Evolutionary conservation across 768 basidiomycete species (phyloP), one percentile per base, ranked within the genome.

Genomic region (Tricholoma bakamatsutake): DNA sequence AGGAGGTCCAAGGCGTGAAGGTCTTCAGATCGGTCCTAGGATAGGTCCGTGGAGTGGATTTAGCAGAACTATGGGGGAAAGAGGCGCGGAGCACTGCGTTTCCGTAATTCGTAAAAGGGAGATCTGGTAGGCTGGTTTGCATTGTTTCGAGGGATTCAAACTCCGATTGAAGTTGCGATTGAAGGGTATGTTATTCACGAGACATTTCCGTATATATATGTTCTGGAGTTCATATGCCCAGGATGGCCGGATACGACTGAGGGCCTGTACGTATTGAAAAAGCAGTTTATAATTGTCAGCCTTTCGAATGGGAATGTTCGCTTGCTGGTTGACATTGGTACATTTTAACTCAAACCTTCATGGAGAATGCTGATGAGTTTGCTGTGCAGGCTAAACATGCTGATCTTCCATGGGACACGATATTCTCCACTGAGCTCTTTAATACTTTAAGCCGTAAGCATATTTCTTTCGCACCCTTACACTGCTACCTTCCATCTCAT

Each of bases 221-320:
- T 40, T 35, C 37, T 43, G n/a, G 17, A n/a, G n/a, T 40, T 17
- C 27, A 24, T 24, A 24, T 39, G 7, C n/a, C 30, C 17, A 27
- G 85, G 75, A 3, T 88, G 84, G 80, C 73, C 79, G 3, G 86
- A 88, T 61, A 62, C 77, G 4, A 58, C 73, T 3, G 68, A 74
- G 0, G 82, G 81, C 0, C 69, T 88, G 12, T 61, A 74, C 43
- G 71, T 69, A 4, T 66, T 88, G 50, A 83, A 82, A 71, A 75
- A 81, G 48, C 64, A 77, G 5, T 64, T 65, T 0, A 73, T 84
- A 49, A 76, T 86, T 10, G 74, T 74, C 1, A 73, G 80, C 3
- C 68, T 88, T 0, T 86, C 85, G 0, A 88, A 88, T 57, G 86
- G 84, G 8, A 88, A 82, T 60, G 72, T 85, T 39, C 71, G 80